Conservation (phyloP, 495 filamentous ascomycete genomes). For the Penicillium samsonianum region DNA sequence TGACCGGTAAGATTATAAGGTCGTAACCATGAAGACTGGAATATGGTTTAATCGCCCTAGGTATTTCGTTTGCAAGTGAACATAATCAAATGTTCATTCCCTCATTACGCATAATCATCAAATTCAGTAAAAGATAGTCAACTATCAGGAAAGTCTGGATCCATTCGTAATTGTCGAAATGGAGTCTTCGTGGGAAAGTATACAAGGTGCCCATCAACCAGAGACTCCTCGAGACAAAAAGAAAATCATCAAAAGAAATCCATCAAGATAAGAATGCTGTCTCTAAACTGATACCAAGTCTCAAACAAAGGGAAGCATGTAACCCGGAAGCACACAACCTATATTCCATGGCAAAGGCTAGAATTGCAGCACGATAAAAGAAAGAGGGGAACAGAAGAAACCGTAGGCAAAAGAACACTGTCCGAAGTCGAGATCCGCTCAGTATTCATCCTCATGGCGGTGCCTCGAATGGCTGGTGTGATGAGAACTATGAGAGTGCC, state of each 20-base stretch:
- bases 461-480: slow-evolving; percentile 8
- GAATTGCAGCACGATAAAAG: neutral
- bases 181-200: neutral
- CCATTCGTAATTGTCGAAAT: neutral
- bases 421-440: neutral
- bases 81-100: neutral
- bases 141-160: neutral
- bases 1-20: neutral
- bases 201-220: neutral
- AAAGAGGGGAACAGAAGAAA: neutral
- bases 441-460: slow-evolving; percentile 4
- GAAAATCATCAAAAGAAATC: neutral
- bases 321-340: neutral
- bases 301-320: neutral
- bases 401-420: neutral
- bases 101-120: neutral
- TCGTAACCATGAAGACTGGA: neutral
- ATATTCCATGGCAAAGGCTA: neutral
- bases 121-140: neutral
- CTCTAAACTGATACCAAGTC: neutral
- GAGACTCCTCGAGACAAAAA: neutral
- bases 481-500: slow-evolving; percentile 1
- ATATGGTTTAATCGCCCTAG: neutral
- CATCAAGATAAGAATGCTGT: neutral
- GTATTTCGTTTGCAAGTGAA: neutral